A percentile compares a stretch with the other conserved stretches of the same genome.
Conservation (phyloP, 441 rosid species). For the Isatis lusitanica region DNA sequence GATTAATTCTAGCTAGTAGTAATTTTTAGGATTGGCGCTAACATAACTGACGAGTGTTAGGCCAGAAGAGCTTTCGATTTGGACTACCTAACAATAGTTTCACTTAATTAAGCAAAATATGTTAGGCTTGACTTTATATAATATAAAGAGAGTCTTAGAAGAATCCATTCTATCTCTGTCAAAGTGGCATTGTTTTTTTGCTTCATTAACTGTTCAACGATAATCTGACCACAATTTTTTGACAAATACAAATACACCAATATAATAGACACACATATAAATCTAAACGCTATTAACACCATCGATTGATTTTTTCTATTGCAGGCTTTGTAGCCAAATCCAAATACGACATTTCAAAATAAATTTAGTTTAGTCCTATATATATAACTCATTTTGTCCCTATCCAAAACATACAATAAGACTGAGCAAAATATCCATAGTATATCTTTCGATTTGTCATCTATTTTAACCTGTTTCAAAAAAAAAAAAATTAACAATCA, state of each 20-base stretch:
- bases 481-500: no score
- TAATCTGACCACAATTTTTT: constrained; percentile 11
- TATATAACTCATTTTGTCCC: not conserved
- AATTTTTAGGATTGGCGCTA: constrained; percentile 1
- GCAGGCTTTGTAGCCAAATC: not conserved
- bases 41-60: constrained; percentile 28
- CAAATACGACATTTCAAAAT: constrained; percentile 18
- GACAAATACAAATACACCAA: constrained; percentile 15
- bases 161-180: constrained; percentile 20
- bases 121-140: constrained; percentile 35
- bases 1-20: not conserved
- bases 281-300: constrained; percentile 1
- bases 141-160: constrained; percentile 12
- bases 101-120: constrained; percentile 32
- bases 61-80: constrained; percentile 24
- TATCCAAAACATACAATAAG: not conserved
- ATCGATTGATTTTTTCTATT: not conserved
- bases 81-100: constrained; percentile 35
- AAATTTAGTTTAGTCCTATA: not conserved
- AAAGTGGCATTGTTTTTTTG: constrained; percentile 7
- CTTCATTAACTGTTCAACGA: constrained; percentile 8
- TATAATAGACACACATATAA: not conserved
- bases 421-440: no score
- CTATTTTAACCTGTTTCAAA: no score
- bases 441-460: no score